These are phyloP conservation scores for Croton laevigatus DNA, from an alignment of 441 rosid genomes.

Conservation along the genomic window DNA sequence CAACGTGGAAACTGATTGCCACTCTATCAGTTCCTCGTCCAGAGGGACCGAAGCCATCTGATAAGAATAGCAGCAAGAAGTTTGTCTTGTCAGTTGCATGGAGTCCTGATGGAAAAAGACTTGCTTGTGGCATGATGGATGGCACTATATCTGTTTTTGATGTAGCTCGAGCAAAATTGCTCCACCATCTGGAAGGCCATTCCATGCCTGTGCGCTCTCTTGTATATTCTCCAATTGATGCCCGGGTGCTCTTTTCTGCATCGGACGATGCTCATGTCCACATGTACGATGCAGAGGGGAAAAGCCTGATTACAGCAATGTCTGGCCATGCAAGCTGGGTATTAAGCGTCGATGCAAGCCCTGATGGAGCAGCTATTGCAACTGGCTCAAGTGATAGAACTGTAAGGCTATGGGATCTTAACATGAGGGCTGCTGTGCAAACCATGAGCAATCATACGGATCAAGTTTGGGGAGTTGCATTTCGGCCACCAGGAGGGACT, in stretches of 20 bases:
- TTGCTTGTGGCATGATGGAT: conserved; percentile 97
- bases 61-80: conserved; percentile 84
- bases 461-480: conserved; percentile 90
- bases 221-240: conserved; percentile 72
- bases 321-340: conserved; percentile 95
- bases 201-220: conserved; percentile 91
- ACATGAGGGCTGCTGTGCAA: conserved; percentile 84
- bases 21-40: conserved; percentile 81
- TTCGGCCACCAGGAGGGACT: conserved; percentile 53
- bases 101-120: conserved; percentile 81
- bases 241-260: conserved; percentile 71
- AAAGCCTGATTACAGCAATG: conserved; percentile 66
- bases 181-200: conserved; percentile 90
- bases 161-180: conserved; percentile 71
- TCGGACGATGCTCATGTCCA: conserved; percentile 91
- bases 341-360: conserved; percentile 85
- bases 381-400: conserved; percentile 91
- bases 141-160: conserved; percentile 88
- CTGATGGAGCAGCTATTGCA: conserved; percentile 79
- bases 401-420: conserved; percentile 87
- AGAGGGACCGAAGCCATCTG: conserved; percentile 77
- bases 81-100: conserved; percentile 89
- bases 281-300: conserved; percentile 90
- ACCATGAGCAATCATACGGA: conserved; percentile 85
- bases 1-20: conserved; percentile 74